These are phyloP conservation scores for Ophiostoma tasmaniense DNA, from an alignment of 2,329 filamentous ascomycete genomes.

Conservation along the genomic window DNA sequence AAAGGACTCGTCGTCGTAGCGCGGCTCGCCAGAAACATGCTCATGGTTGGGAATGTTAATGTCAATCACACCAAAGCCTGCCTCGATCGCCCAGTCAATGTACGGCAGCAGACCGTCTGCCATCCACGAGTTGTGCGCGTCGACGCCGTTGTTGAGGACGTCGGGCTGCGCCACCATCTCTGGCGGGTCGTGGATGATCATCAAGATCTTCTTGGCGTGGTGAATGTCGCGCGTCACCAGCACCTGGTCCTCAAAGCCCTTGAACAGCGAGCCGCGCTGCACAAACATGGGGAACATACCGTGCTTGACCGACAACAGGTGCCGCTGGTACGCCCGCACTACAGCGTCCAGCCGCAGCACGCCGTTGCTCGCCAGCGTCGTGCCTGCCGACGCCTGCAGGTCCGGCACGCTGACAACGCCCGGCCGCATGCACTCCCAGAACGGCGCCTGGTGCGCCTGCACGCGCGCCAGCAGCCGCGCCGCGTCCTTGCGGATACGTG, in stretches of 20 bases:
- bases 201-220: conserved; percentile 57
- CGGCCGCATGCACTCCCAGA: conserved; percentile 83
- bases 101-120: conserved; percentile 41
- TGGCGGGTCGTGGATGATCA: conserved; percentile 88
- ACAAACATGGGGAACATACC: conserved; percentile 76
- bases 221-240: conserved; percentile 67
- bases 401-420: conserved; percentile 49
- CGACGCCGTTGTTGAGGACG: conserved; percentile 61
- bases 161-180: conserved; percentile 61
- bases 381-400: conserved; percentile 29
- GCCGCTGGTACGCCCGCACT: conserved; percentile 67
- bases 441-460: conserved; percentile 54
- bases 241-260: conserved; percentile 78
- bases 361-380: conserved; percentile 27
- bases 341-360: conserved; percentile 67
- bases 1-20: conserved; percentile 38
- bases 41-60: conserved; percentile 80
- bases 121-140: conserved; percentile 80
- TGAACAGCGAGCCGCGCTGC: conserved; percentile 61
- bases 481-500: conserved; percentile 50
- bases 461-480: conserved; percentile 49
- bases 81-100: conserved; percentile 70
- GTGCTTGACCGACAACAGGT: conserved; percentile 60
- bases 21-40: conserved; percentile 33
- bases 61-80: conserved; percentile 79